Conservation (phyloP, 441 rosid genomes). For the Eruca vesicaria region DNA sequence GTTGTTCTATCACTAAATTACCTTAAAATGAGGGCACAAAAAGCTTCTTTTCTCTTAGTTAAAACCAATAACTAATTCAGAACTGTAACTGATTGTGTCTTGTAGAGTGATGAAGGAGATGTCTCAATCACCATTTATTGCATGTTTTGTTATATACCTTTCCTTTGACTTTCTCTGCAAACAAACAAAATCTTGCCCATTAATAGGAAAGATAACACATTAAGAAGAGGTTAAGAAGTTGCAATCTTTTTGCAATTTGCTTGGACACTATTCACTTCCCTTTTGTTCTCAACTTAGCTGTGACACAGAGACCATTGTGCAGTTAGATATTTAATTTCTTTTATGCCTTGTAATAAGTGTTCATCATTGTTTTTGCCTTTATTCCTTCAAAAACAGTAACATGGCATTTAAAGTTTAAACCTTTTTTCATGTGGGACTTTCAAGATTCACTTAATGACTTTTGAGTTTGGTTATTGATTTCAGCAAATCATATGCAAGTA, state of each 20-base stretch:
- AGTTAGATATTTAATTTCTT: conserved; percentile 17
- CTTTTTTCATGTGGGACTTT: conserved; percentile 12
- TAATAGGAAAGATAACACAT: conserved; percentile 26
- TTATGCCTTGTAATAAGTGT: conserved; percentile 22
- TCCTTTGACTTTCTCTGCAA: conserved; percentile 38
- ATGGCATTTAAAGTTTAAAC: not conserved
- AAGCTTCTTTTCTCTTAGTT: not conserved
- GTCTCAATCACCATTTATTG: conserved; percentile 27
- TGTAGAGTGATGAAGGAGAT: conserved; percentile 1
- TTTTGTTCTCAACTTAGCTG: conserved; percentile 23
- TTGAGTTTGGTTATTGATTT: conserved; percentile 14
- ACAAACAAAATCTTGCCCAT: conserved; percentile 37
- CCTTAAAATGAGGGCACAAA: conserved; percentile 32
- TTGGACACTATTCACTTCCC: conserved; percentile 26
- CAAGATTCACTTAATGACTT: conserved; percentile 14
- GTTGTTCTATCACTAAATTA: conserved; percentile 10
- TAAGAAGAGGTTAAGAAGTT: conserved; percentile 21
- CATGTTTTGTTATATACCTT: conserved; percentile 28
- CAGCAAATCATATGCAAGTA: conserved; percentile 64
- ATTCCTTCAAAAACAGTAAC: conserved; percentile 20
- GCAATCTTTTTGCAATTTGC: conserved; percentile 33
- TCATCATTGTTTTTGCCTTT: conserved; percentile 22
- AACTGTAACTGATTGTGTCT: conserved; percentile 9
- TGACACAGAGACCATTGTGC: conserved; percentile 8
- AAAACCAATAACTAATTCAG: conserved; percentile 3